Percentiles rank a stretch among this genome's conserved stretches.
Conservation (phyloP, 345 rosid species). For the Heritiera fomes region DNA sequence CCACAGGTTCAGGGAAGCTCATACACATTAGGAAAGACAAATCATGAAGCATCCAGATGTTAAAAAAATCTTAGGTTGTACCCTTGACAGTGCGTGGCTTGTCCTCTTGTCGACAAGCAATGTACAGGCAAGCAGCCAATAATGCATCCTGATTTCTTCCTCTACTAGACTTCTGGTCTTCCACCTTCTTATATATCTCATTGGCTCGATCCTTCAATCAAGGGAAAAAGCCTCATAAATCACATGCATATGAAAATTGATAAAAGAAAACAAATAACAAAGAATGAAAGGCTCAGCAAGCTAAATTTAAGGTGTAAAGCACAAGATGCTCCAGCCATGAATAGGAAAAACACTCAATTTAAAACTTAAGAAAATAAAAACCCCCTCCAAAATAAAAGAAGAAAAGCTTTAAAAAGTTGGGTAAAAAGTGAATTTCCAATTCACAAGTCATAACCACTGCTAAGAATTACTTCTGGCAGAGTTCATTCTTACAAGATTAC, state of each 20-base stretch:
- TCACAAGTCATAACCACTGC: background rate
- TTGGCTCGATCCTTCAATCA: constrained; percentile 86
- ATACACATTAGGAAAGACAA: constrained; percentile 53
- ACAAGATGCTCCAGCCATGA: background rate
- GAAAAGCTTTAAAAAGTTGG: background rate
- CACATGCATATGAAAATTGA: background rate
- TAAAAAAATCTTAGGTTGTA: constrained; percentile 65
- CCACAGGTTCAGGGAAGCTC: constrained; percentile 62
- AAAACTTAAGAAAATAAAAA: background rate
- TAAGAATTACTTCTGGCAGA: background rate
- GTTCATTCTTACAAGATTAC: background rate
- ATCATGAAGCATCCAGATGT: constrained; percentile 59
- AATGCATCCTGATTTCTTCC: constrained; percentile 98
- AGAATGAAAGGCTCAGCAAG: background rate
- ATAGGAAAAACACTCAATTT: background rate
- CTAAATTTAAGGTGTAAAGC: background rate
- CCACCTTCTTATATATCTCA: constrained; percentile 93
- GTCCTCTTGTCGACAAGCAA: constrained; percentile 98
- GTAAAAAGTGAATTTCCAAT: background rate
- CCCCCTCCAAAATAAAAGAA: background rate
- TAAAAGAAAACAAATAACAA: background rate
- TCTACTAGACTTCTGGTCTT: constrained; percentile 97
- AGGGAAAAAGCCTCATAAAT: constrained; percentile 16
- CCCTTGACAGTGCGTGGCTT: constrained; percentile 99
- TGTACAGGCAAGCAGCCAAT: constrained; percentile 97